A percentile compares a stretch with the other conserved stretches of the same genome.
These are phyloP conservation scores for Aspergillus hancockii DNA, from an alignment of 495 filamentous ascomycete genomes.

Conservation along the genomic window DNA sequence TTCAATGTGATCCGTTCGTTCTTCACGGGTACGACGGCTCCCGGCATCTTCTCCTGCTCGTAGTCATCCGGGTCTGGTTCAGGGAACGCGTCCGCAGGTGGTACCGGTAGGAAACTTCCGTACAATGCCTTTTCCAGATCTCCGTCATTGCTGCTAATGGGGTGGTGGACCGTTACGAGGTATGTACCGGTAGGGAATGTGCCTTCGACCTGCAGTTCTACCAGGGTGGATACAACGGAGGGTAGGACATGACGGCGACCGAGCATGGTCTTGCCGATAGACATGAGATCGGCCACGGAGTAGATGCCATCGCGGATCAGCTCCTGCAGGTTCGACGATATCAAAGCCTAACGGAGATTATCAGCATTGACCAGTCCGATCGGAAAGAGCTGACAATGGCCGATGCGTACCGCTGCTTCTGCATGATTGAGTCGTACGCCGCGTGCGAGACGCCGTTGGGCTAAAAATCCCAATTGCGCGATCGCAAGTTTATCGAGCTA, in stretches of 20 bases:
- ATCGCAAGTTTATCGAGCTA: constrained; percentile 97
- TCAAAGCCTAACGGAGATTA: constrained; percentile 67
- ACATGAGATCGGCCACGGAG: constrained; percentile 90
- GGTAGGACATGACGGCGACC: constrained; percentile 92
- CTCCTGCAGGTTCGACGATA: constrained; percentile 89
- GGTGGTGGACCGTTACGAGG: constrained; percentile 91
- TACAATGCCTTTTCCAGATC: constrained; percentile 85
- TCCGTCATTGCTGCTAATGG: constrained; percentile 84
- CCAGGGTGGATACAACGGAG: constrained; percentile 71
- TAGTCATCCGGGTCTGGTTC: constrained; percentile 61
- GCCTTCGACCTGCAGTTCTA: constrained; percentile 89
- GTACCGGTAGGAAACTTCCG: constrained; percentile 87
- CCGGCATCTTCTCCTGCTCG: constrained; percentile 67
- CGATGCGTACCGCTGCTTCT: constrained; percentile 72
- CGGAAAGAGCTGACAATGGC: neutral
- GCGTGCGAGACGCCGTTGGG: constrained; percentile 84
- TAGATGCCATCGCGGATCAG: constrained; percentile 96
- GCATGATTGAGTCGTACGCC: constrained; percentile 89
- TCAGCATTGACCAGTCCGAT: constrained; percentile 1
- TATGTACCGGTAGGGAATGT: constrained; percentile 92
- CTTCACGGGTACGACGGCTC: constrained; percentile 75
- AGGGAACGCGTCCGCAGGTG: constrained; percentile 65
- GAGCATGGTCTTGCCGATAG: constrained; percentile 85
- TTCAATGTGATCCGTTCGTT: constrained; percentile 66
- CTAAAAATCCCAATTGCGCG: constrained; percentile 84